Evolutionary conservation across 2,329 filamentous ascomycete species (phyloP).

Genomic region (Neonectria punicea): DNA sequence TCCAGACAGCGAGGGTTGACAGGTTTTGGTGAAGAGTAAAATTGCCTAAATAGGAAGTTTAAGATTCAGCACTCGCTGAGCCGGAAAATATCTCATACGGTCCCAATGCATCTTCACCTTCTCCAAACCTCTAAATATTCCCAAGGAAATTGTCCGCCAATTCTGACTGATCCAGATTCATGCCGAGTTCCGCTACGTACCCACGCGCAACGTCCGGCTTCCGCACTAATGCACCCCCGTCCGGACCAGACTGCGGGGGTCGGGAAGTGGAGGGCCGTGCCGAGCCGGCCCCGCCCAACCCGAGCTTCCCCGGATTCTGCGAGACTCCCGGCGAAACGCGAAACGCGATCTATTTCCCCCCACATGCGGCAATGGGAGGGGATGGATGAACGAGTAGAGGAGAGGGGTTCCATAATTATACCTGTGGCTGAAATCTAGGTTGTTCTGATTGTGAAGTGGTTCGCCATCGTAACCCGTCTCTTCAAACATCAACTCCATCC

Average conservation of each 20-base stretch:
- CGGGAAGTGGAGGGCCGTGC: constrained; percentile 23
- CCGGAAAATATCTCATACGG: not conserved
- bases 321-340: not conserved
- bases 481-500: not conserved
- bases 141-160: not conserved
- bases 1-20: not conserved
- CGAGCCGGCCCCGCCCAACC: constrained; percentile 16
- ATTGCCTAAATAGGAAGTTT: not conserved
- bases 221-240: not conserved
- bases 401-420: not conserved
- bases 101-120: not conserved
- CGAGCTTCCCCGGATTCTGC: constrained; percentile 9
- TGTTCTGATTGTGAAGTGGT: not conserved
- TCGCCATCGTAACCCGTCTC: not conserved
- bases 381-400: not conserved
- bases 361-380: not conserved
- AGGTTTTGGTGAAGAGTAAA: not conserved
- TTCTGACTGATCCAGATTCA: not conserved
- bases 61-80: not conserved
- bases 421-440: not conserved
- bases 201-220: not conserved
- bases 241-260: constrained; percentile 8
- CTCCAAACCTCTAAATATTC: not conserved
- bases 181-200: not conserved
- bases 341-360: not conserved